phyloP scores from a whole-genome alignment of 208 protist genomes.

The Perkinsela sp. region DNA sequence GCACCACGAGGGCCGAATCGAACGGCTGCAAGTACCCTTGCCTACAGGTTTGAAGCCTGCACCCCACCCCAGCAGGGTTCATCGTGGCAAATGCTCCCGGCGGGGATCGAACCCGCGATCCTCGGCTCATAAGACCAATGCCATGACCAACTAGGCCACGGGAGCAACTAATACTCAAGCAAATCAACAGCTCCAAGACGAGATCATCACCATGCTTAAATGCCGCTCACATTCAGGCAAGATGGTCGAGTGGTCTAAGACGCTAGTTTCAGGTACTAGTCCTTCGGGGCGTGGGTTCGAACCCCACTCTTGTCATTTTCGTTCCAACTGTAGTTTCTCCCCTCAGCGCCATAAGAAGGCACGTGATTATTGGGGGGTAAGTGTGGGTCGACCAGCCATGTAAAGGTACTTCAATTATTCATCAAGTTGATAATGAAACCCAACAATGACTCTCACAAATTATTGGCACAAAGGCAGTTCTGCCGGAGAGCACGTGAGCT shows the following conservation, averaged over 20 bases:
- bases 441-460: no score
- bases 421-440: no score
- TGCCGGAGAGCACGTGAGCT: no score
- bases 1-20: constrained; percentile 5
- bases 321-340: no score
- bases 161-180: no score
- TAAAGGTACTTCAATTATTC: no score
- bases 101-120: constrained; percentile 18
- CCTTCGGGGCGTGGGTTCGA: not conserved
- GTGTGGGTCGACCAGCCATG: no score
- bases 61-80: constrained; percentile 6
- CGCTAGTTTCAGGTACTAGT: constrained; percentile 1
- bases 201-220: no score
- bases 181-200: no score
- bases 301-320: constrained; percentile 1
- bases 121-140: constrained; percentile 20
- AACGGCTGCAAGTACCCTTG: constrained; percentile 2
- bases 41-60: constrained; percentile 7
- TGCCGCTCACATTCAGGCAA: not conserved
- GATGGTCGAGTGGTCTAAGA: constrained; percentile 1
- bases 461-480: no score
- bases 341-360: no score
- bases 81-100: constrained; percentile 10
- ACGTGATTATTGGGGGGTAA: no score
- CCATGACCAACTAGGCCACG: constrained; percentile 19